These are phyloP conservation scores for Fusarium sp. DNA, from an alignment of 2,329 filamentous ascomycete genomes.

Conservation along the genomic window DNA sequence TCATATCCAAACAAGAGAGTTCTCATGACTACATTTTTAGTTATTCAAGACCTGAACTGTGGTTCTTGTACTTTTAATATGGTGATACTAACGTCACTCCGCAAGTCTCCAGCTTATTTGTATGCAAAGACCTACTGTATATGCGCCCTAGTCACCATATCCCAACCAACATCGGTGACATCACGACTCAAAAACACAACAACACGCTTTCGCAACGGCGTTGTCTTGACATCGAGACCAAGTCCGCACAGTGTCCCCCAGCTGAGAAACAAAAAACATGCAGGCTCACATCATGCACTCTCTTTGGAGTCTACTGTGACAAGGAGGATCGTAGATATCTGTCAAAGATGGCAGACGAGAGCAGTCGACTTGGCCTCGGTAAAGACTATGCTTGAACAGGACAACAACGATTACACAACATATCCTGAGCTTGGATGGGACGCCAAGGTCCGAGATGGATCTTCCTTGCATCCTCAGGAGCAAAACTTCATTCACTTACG, in stretches of 20 bases:
- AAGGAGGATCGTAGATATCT: background rate
- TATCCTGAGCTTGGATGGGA: slow-evolving; percentile 38
- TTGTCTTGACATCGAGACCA: background rate
- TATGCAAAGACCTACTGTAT: slow-evolving; percentile 40
- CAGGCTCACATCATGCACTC: rapidly evolving
- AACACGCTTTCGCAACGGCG: background rate
- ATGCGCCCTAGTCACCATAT: slow-evolving; percentile 35
- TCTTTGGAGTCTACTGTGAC: rapidly evolving
- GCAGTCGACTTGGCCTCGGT: slow-evolving; percentile 28
- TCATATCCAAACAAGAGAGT: background rate
- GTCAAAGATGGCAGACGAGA: slow-evolving; percentile 31
- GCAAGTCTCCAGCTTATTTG: slow-evolving; percentile 39
- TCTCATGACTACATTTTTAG: background rate
- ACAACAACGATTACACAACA: slow-evolving; percentile 19
- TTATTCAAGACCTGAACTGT: background rate
- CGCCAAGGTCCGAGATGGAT: slow-evolving; percentile 24
- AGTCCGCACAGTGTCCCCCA: background rate
- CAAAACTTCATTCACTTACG: slow-evolving; percentile 25
- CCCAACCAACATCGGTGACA: slow-evolving; percentile 35
- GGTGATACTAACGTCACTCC: slow-evolving; percentile 36
- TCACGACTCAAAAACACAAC: slow-evolving; percentile 11
- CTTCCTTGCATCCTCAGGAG: slow-evolving; percentile 24
- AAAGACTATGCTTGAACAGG: slow-evolving; percentile 16
- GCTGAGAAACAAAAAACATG: rapidly evolving
- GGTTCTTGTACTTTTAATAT: slow-evolving; percentile 3